Evolutionary conservation across 805 yeast species (phyloP).

Genomic region (Ogataea kodamae): DNA sequence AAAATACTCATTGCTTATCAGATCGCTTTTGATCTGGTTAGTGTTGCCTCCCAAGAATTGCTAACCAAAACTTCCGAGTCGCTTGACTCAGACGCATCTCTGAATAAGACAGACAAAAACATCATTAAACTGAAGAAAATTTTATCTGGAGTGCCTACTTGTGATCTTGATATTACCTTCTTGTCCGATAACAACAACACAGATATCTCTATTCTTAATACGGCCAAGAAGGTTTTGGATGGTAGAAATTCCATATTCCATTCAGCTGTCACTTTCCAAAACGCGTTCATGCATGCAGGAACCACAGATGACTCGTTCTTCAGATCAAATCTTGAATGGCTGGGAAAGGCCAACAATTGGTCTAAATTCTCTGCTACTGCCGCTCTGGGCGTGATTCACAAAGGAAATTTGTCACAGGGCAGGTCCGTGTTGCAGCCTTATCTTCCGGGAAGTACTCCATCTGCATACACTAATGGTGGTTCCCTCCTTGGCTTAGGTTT

Average conservation of each 20-base stretch:
- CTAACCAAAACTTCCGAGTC: constrained; percentile 52
- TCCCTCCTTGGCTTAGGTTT: constrained; percentile 90
- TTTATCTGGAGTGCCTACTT: constrained; percentile 87
- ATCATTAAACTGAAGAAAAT: constrained; percentile 56
- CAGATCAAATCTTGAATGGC: constrained; percentile 89
- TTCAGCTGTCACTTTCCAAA: constrained; percentile 91
- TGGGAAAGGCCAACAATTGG: constrained; percentile 98
- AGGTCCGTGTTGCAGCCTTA: constrained; percentile 83
- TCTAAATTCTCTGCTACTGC: constrained; percentile 97
- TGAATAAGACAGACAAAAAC: constrained; percentile 28
- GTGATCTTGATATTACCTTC: constrained; percentile 89
- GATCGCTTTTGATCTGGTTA: constrained; percentile 91
- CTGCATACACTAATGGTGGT: constrained; percentile 93
- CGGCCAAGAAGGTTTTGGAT: constrained; percentile 76
- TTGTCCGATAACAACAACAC: constrained; percentile 82
- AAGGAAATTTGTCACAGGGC: constrained; percentile 91
- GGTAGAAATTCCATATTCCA: constrained; percentile 93
- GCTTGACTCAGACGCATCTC: constrained; percentile 31
- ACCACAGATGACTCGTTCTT: constrained; percentile 93
- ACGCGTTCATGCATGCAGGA: constrained; percentile 93
- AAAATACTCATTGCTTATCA: constrained; percentile 71
- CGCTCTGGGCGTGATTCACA: constrained; percentile 94
- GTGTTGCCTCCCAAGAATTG: constrained; percentile 86
- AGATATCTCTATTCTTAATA: constrained; percentile 75
- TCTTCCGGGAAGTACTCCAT: constrained; percentile 74